Base-by-base conservation (phyloP, 2,329 filamentous ascomycete species). In the Metarhizium anisopliae region DNA sequence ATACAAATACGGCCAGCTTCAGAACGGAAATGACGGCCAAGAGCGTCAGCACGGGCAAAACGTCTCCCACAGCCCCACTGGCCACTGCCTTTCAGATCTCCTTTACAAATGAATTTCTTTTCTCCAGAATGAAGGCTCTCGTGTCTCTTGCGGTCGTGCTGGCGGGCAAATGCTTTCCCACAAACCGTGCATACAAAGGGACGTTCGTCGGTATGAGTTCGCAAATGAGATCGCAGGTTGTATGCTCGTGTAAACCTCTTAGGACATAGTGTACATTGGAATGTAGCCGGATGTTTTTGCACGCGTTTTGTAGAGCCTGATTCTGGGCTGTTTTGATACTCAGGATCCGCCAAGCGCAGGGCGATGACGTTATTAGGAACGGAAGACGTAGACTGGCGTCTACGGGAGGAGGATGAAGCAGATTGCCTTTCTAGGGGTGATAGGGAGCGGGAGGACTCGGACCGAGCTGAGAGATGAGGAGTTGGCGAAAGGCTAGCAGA, bases 71-170 rank as follows among this genome's bases (percentile, higher is more conserved):
- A 99, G 20, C 94, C 94, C 94, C 94, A 99, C 61, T 88, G 84
- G 5, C 86, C 86, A 50, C 86, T 85, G 2, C 84, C 84, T 62
- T 93, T 92, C 52, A 99, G 83, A 57, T 92, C 89, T 54, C 94
- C 94, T 62, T 90, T 91, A 73, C 94, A 99, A 7, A 97, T 89
- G 68, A 97, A 99, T 68, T 96, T 97, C 82, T 97, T 99, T 74
- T 99, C 94, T 47, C 94, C 94, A 0, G 90, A 95, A 67, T 99
- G 94, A 47, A 99, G 76, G 43, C 93, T 92, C 73, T 99, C 94
- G 71, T 99, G 94, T 43, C 94, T 87, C 73, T 99, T 99, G 50
- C 94, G 87, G 69, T 99, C 94, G 68, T 99, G 94, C 68, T 99
- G 94, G 30, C 94, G 87, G 6, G 94, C 94, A 73, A 99, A 99